Base-by-base conservation (phyloP, 164 flowering plant species). In the Vitis labrusca region DNA sequence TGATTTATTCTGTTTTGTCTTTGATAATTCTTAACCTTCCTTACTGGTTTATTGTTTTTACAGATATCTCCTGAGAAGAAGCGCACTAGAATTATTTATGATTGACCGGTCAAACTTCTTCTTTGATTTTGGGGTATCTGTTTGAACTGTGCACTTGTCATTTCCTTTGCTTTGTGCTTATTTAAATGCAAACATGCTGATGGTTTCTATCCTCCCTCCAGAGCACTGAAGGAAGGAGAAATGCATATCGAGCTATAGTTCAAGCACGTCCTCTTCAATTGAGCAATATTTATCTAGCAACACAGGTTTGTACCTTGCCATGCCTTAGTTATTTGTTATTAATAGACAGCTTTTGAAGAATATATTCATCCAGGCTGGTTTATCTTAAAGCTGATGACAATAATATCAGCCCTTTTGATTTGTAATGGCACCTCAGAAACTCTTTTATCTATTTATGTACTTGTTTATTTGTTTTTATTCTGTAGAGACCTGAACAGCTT, bases 81-180 rank as follows among this genome's bases (percentile, higher is more conserved):
- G 99, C 85, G 98, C 97, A 8, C 81, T 96, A 78, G 99, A 96
- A 74, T 79, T 96, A 61, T 93, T 96, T 84, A 92, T 96, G 97
- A 87, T 93, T 82, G 98, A 96, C 71, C 87, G 97, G 14, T 90
- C 97, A 74, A 96, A 96, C 76, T 96, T 84, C 88, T 96, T 96
- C 85, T 92, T 96, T 81, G 98, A 96, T 85, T 96, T 96, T 74
- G 97, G 94, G 95, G 99, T 96, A 89, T 52, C 48, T 57, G 30
- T 15, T 55, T 56, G 13, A 49, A 54, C 50, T 54, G 30, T 52
- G 19, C 19, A 9, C 47, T 51, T 14, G 23, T 3, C 17, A 57
- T n/a, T 70, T 59, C 8, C 10, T 48, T 66, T 23, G 27, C 27
- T 23, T 56, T 65, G 14, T 64, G 44, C 51, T 61, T 66, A 29